These are phyloP conservation scores for Fusarium tjaetaba DNA, from an alignment of 2,329 filamentous ascomycete genomes.

Conservation along the genomic window DNA sequence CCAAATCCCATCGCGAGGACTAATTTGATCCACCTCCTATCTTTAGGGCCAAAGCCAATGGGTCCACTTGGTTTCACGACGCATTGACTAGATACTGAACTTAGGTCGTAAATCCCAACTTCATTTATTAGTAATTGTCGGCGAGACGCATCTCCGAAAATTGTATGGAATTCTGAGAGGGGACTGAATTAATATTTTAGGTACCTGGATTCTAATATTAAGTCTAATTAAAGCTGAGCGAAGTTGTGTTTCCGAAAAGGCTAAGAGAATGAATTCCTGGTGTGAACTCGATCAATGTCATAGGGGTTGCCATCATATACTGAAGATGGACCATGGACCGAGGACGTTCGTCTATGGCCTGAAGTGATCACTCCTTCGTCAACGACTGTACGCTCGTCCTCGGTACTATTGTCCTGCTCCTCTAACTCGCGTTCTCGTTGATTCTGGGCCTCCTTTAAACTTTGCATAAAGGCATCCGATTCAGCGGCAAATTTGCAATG, in stretches of 20 bases:
- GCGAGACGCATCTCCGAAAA: background rate
- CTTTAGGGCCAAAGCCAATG: background rate
- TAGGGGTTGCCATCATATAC: background rate
- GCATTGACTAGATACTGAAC: background rate
- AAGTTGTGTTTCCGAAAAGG: no score
- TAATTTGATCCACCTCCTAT: background rate
- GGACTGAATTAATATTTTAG: rapidly evolving
- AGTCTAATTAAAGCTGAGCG: no score
- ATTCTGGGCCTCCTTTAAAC: background rate
- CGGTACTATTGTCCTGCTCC: background rate
- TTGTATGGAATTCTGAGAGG: rapidly evolving
- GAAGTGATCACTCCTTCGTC: background rate
- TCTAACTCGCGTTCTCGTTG: background rate
- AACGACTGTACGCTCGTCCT: background rate
- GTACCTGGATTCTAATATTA: background rate
- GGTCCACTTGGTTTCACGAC: background rate
- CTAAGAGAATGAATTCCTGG: background rate
- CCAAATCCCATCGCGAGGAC: background rate
- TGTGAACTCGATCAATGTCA: background rate
- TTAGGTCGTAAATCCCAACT: background rate
- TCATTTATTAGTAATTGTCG: background rate
- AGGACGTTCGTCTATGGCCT: background rate
- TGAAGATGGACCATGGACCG: background rate
- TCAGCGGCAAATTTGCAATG: background rate
- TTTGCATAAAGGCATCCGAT: background rate